Evolutionary conservation across 441 rosid genomes (phyloP), one percentile per base, ranked within the genome.

Genomic region (Croton setiger): DNA sequence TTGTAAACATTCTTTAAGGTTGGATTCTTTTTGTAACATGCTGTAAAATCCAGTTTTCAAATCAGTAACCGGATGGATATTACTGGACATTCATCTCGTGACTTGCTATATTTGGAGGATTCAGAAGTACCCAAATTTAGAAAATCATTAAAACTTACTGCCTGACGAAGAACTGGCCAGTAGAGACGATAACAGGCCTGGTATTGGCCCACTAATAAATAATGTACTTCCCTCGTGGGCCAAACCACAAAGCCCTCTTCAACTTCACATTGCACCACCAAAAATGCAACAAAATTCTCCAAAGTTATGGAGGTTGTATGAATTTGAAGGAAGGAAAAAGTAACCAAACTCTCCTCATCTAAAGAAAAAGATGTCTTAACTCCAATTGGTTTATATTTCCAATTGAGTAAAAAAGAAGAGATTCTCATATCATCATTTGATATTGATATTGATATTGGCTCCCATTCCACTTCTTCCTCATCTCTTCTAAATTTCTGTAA

Each of bases 321-420:
- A 39, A 39, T 41, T 43, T 17, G 64, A 61, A 60, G 58, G 57
- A 31, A 64, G 23, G 11, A 5, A 13, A 2, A n/a, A 17, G 0
- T 4, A 1, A 18, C 23, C 3, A 13, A 44, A 43, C 9, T 43
- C 8, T 5, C 23, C 18, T 51, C 7, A 9, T 33, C 53, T 3
- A 6, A 1, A 57, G 71, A 68, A 57, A 68, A 68, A 18, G 72
- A 68, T 20, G 47, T 14, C 7, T 36, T 48, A 59, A 47, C 57
- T 59, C 15, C 11, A 7, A 0, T 3, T 5, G 5, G 23, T 5
- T 13, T 12, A 17, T 27, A 59, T 6, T 36, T 41, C 20, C 17
- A 18, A 12, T 69, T 10, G 72, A 60, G 51, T 14, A 11, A 11
- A 68, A 60, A 14, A 69, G 35, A 61, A 60, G 52, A 48, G 18